phyloP scores from a whole-genome alignment of 768 basidiomycete genomes.

The Mycena olivaceomarginata region DNA sequence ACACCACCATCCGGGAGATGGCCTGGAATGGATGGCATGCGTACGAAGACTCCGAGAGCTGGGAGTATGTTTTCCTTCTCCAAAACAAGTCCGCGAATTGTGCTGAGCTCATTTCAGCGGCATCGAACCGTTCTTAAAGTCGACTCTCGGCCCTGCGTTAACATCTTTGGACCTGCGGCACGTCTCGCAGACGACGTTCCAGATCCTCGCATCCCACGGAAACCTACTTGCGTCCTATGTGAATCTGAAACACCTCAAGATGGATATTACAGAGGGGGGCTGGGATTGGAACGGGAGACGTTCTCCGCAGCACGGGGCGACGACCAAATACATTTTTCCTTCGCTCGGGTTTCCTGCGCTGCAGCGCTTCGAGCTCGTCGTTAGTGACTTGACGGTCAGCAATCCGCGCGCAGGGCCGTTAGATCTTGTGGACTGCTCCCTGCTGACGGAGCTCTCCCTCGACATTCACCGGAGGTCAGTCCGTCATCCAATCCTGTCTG shows the following conservation, averaged over 20 bases:
- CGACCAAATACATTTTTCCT: constrained; percentile 32
- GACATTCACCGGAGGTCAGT: constrained; percentile 32
- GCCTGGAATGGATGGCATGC: background rate
- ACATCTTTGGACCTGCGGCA: constrained; percentile 12
- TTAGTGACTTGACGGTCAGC: constrained; percentile 42
- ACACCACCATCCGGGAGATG: background rate
- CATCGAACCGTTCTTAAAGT: constrained; percentile 30
- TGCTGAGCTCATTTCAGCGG: background rate
- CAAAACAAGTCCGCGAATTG: too few species aligned
- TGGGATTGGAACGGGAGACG: constrained; percentile 46
- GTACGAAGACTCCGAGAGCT: constrained; percentile 17
- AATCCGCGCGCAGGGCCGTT: constrained; percentile 35
- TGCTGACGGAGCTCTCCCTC: constrained; percentile 39
- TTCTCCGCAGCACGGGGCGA: constrained; percentile 43
- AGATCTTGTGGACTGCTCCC: constrained; percentile 41
- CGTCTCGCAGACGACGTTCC: constrained; percentile 26
- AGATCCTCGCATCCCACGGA: constrained; percentile 16
- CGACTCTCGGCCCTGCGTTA: constrained; percentile 28
- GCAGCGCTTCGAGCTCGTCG: constrained; percentile 41
- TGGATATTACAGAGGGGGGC: constrained; percentile 27
- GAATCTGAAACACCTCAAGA: constrained; percentile 35
- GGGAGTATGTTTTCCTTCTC: constrained; percentile 24
- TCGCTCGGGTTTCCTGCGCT: constrained; percentile 46
- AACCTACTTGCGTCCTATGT: constrained; percentile 28
- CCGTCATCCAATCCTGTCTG: background rate